These are phyloP conservation scores for Coleophoma crateriformis DNA, from an alignment of 2,329 filamentous ascomycete genomes.

Conservation along the genomic window DNA sequence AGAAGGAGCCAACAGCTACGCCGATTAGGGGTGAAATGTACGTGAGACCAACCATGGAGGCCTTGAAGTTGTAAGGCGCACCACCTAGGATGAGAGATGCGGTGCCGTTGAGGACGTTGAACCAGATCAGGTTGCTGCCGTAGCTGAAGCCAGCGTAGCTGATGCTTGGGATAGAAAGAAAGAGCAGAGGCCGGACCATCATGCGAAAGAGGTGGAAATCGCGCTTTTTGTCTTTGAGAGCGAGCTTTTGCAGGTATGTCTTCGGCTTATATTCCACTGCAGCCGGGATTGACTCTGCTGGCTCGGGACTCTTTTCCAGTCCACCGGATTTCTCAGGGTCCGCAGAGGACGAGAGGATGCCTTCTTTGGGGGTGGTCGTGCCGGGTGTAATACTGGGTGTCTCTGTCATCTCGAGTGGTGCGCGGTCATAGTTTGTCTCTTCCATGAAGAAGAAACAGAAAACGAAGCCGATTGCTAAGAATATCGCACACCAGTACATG, in stretches of 20 bases:
- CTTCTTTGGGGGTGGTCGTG: constrained; percentile 7
- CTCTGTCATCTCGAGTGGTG: constrained; percentile 6
- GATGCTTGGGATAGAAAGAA: constrained; percentile 28
- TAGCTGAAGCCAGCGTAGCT: constrained; percentile 29
- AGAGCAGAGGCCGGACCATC: constrained; percentile 21
- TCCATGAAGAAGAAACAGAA: constrained; percentile 54
- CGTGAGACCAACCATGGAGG: constrained; percentile 26
- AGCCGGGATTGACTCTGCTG: background rate
- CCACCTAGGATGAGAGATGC: constrained; percentile 25
- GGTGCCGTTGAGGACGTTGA: constrained; percentile 30
- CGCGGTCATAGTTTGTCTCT: constrained; percentile 42
- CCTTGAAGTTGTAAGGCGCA: constrained; percentile 28
- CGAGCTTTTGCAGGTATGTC: constrained; percentile 21
- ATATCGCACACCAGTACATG: constrained; percentile 49
- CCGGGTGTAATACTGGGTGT: constrained; percentile 3
- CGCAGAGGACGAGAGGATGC: background rate
- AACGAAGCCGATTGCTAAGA: constrained; percentile 40
- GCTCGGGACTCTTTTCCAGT: background rate
- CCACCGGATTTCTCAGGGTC: constrained; percentile 11
- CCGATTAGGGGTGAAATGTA: constrained; percentile 26
- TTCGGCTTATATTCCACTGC: constrained; percentile 12
- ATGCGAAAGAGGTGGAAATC: constrained; percentile 24
- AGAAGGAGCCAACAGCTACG: constrained; percentile 19
- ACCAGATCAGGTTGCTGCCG: constrained; percentile 29
- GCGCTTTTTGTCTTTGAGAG: constrained; percentile 16